Evolutionary conservation across 1,139 yeast genomes (phyloP), one percentile per base, ranked within the genome.

Genomic region (Saccharomyces hybrid): DNA sequence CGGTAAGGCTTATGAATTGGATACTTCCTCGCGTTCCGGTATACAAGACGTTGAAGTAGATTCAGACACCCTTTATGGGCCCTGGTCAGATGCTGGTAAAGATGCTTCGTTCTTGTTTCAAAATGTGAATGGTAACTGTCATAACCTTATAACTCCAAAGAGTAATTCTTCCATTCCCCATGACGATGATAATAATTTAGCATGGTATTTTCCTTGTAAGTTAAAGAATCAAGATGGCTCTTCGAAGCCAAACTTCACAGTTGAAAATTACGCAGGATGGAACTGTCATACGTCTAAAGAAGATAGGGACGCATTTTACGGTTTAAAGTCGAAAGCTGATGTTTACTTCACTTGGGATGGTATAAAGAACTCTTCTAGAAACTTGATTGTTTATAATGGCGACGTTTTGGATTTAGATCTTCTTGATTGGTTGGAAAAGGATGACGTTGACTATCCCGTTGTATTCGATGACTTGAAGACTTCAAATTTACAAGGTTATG

Each of bases 161-260:
- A 81, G 75, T 9, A 79, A 84, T 66, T 80, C 88, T 64, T 62
- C 84, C 0, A 90, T 91, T 56, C 97, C 97, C 0, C 72, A 75
- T 57, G 75, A 77, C 58, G 77, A 76, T 46, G 81, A 80, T 46
- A 76, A 78, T 23, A 83, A 84, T 50, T 68, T 93, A 61, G 98
- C 96, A 8, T 91, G 96, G 96, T 93, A 93, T 72, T 89, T 90
- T 86, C 98, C 99, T 3, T 93, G 99, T 73, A 83, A 83, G 63
- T 60, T 86, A 50, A 76, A 84, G 57, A 72, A 76, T 50, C 85
- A 81, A 62, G 87, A 88, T 69, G 96, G 96, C 4, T 76, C 91
- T 2, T 70, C 86, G 1, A 57, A 72, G 34, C 86, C 88, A 29
- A 84, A 88, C 65, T 78, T 77, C 61, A 77, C 90, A 2, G 64